Conservation (phyloP, 768 basidiomycete genomes). For the Candolleomyces efflorescens region DNA sequence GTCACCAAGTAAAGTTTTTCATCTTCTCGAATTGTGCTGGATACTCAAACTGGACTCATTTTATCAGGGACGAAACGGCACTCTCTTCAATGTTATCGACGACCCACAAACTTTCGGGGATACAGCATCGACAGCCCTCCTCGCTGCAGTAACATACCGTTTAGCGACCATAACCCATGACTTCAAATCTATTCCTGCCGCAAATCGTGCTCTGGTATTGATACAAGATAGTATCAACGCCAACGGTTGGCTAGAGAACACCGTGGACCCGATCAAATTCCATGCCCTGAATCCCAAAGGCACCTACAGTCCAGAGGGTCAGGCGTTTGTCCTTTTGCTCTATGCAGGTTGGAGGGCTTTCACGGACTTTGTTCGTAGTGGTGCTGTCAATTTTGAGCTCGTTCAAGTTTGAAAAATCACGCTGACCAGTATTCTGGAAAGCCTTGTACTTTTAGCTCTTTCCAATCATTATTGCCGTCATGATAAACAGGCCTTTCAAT, state of each 20-base stretch:
- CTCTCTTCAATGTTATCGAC: constrained; percentile 51
- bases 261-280: constrained; percentile 51
- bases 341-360: constrained; percentile 36
- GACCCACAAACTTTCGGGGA: constrained; percentile 49
- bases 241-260: constrained; percentile 40
- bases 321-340: constrained; percentile 55
- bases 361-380: constrained; percentile 24
- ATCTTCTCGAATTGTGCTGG: not conserved
- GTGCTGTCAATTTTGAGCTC: constrained; percentile 13
- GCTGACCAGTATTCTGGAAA: no score
- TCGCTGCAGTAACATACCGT: constrained; percentile 54
- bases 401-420: not conserved
- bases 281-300: constrained; percentile 29
- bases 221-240: constrained; percentile 33
- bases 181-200: constrained; percentile 31
- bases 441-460: no score
- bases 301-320: constrained; percentile 49
- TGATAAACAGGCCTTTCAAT: no score
- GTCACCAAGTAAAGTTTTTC: constrained; percentile 36
- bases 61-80: constrained; percentile 36
- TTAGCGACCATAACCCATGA: constrained; percentile 40
- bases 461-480: no score
- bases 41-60: not conserved
- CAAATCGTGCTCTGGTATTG: constrained; percentile 34
- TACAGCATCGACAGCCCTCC: constrained; percentile 50